phyloP scores from a whole-genome alignment of 352 stramenopile species.

The Phytophthora lateralis region DNA sequence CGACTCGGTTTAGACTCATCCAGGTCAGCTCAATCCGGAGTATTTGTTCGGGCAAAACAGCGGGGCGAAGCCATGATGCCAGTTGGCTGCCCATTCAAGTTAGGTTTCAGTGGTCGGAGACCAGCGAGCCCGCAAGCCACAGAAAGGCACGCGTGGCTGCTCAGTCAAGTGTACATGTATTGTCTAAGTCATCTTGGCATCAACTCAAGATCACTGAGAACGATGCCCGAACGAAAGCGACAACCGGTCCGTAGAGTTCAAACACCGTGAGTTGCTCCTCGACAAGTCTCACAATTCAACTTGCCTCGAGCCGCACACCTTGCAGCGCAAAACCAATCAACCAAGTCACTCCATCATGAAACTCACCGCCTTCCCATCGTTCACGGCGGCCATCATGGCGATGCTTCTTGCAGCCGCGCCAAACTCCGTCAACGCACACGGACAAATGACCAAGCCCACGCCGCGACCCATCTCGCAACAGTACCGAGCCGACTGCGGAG shows the following conservation, averaged over 20 bases:
- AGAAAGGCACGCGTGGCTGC: neutral
- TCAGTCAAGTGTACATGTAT: neutral
- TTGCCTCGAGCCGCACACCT: neutral
- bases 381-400: conserved; percentile 8
- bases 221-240: neutral
- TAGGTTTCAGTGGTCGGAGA: neutral
- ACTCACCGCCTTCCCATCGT: conserved; percentile 5
- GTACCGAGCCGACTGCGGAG: conserved; percentile 49
- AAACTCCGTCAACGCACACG: conserved; percentile 30
- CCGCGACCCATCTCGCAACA: conserved; percentile 40
- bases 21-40: conserved; percentile 8
- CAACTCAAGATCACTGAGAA: too few species aligned
- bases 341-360: conserved; percentile 25
- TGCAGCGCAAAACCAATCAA: neutral
- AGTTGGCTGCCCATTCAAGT: conserved; percentile 4
- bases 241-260: neutral
- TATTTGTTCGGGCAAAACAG: conserved; percentile 20
- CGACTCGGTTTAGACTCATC: conserved; percentile 6
- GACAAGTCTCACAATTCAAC: conserved; percentile 11
- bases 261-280: neutral
- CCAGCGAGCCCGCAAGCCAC: neutral
- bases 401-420: conserved; percentile 7
- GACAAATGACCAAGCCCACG: conserved; percentile 42
- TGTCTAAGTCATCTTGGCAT: neutral
- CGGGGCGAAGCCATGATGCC: neutral